These are phyloP conservation scores for Colletotrichum eremochloae DNA, from an alignment of 2,329 filamentous ascomycete species.

Conservation along the genomic window DNA sequence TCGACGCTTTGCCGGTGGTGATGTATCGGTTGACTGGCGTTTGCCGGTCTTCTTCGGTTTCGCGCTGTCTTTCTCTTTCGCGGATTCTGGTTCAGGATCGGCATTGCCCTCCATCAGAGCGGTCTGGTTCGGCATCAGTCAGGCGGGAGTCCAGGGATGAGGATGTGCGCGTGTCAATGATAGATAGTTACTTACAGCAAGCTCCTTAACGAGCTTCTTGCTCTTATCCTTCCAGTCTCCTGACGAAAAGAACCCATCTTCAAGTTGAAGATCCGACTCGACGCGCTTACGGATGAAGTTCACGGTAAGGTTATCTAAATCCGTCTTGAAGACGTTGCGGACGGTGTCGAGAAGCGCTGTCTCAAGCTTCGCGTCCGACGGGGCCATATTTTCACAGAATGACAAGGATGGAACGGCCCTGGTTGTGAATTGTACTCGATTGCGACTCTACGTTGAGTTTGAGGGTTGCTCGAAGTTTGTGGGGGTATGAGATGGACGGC, in stretches of 20 bases:
- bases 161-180: not conserved
- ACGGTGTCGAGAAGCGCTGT: slow-evolving; percentile 62
- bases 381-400: slow-evolving; percentile 52
- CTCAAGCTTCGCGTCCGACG: slow-evolving; percentile 58
- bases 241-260: slow-evolving; percentile 63
- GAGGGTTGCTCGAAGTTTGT: not conserved
- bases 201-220: slow-evolving; percentile 68
- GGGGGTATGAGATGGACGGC: not conserved
- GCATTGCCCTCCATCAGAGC: slow-evolving; percentile 19
- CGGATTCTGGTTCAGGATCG: not conserved
- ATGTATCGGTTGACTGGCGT: slow-evolving; percentile 51
- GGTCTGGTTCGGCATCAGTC: slow-evolving; percentile 20
- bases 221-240: slow-evolving; percentile 70
- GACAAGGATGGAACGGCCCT: not conserved
- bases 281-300: slow-evolving; percentile 68
- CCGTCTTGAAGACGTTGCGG: slow-evolving; percentile 58
- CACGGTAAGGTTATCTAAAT: slow-evolving; percentile 65
- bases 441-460: not conserved
- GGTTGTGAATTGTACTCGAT: not conserved
- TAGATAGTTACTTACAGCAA: slow-evolving; percentile 60
- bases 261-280: slow-evolving; percentile 63
- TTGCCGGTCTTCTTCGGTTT: slow-evolving; percentile 51
- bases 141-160: not conserved
- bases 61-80: slow-evolving; percentile 31
- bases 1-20: slow-evolving; percentile 55